phyloP scores from a whole-genome alignment of 371 early-diverging fungal species.

The Synchytrium microbalum region DNA sequence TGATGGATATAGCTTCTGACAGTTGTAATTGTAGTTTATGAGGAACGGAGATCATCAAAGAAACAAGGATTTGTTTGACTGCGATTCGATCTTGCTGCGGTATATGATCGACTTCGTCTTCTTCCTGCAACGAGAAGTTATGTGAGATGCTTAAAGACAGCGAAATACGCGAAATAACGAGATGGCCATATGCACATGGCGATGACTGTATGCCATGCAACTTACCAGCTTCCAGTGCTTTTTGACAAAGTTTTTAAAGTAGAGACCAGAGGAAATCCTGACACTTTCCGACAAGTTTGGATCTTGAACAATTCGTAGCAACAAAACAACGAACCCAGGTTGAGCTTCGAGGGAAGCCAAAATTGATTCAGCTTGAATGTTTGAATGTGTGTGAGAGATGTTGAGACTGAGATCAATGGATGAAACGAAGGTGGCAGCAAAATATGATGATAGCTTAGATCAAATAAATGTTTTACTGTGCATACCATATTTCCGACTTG shows the following conservation, averaged over 20 bases:
- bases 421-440: neutral
- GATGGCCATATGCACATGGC: neutral
- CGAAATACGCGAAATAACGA: conserved; percentile 6
- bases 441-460: neutral
- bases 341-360: conserved; percentile 54
- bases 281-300: conserved; percentile 43
- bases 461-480: neutral
- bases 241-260: conserved; percentile 92
- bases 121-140: conserved; percentile 18
- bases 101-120: conserved; percentile 35
- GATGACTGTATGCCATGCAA: neutral
- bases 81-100: conserved; percentile 59
- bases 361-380: conserved; percentile 57
- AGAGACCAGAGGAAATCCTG: conserved; percentile 75
- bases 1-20: conserved; percentile 83
- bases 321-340: conserved; percentile 62
- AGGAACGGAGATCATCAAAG: conserved; percentile 75
- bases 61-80: conserved; percentile 75
- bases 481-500: conserved; percentile 69
- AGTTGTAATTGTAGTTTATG: conserved; percentile 77
- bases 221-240: conserved; percentile 76
- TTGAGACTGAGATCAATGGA: neutral
- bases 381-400: neutral
- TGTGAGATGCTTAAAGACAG: neutral
- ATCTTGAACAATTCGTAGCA: conserved; percentile 63